Base-by-base conservation (phyloP, 75 land plant genomes). In the Azolla pinnata region DNA sequence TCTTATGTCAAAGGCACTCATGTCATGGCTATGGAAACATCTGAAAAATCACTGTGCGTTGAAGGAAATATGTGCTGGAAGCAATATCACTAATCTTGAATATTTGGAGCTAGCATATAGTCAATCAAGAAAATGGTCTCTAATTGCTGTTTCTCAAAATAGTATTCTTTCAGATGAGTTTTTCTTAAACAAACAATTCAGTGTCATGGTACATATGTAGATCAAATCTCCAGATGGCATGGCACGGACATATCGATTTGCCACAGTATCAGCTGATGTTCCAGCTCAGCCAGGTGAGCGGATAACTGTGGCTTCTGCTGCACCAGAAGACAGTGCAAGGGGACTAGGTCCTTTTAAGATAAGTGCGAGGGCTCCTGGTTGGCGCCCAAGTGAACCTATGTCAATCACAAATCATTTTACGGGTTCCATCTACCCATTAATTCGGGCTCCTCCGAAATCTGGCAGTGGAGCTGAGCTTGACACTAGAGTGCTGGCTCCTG, bases 211-310 rank as follows among this genome's bases (percentile, higher is more conserved):
- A 52, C 9, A 1, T 27, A 44, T 68, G 34, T 68, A 91, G 97
- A 79, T 91, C n/a, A 63, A 75, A 31, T 79, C 90, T 27, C 97
- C 97, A 26, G 65, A 79, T 73, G 89, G 95, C 1, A 44, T 69
- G 52, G 97, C 97, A 54, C 80, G 84, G 26, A 88, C 97, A 19
- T 79, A 88, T 53, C 74, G 74, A 35, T 85, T 90, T 81, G 97
- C 97, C 19, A 92, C 97, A 34, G 63, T 79, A 63, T 78, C 89
- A 35, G 83, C 63, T 53, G 95, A 92, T 31, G 79, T 92, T 65
- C 95, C 97, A 33, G 97, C 86, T 29, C 95, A 85, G 67, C 75
- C 76, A 77, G 97, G 87, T 59, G 97, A 92, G 70, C 74, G 97
- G 63, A 84, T 88, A 7, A 88, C 97, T 5, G 64, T 92, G 28